A percentile compares a stretch with the other conserved stretches of the same genome.
phyloP scores from a whole-genome alignment of 768 basidiomycete genomes.

The Phylloporus scabripes region DNA sequence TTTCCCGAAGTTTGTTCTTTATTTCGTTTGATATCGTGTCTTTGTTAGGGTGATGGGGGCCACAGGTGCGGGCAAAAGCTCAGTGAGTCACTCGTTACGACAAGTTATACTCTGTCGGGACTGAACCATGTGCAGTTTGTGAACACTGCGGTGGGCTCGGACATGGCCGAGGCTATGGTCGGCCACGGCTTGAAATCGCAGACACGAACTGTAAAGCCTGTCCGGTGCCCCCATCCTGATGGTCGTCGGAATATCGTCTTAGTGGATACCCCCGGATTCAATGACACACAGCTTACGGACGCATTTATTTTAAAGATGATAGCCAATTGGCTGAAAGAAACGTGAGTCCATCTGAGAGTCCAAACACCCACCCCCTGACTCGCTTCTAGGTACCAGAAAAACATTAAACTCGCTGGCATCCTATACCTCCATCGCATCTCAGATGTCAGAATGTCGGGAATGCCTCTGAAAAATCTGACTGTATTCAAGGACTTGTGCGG shows the following conservation, averaged over 20 bases:
- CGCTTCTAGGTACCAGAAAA: slow-evolving; percentile 4
- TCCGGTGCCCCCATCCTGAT: slow-evolving; percentile 14
- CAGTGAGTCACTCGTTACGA: slow-evolving; percentile 5
- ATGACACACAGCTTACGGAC: slow-evolving; percentile 12
- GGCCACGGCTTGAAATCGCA: slow-evolving; percentile 3
- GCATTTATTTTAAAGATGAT: slow-evolving; percentile 7
- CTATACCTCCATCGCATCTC: slow-evolving; percentile 14
- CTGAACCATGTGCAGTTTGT: slow-evolving; percentile 10
- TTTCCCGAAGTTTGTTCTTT: neutral
- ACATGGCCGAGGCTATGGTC: neutral
- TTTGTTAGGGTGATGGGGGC: slow-evolving; percentile 14
- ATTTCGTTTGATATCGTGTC: neutral
- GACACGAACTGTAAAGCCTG: slow-evolving; percentile 3
- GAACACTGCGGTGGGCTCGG: slow-evolving; percentile 5
- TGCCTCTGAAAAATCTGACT: slow-evolving; percentile 5
- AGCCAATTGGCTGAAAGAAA: slow-evolving; percentile 14
- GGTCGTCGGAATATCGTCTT: slow-evolving; percentile 11
- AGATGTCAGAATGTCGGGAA: slow-evolving; percentile 9
- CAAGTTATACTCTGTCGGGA: neutral
- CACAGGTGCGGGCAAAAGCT: slow-evolving; percentile 17
- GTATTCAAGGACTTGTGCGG: slow-evolving; percentile 13
- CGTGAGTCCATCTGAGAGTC: slow-evolving; percentile 2
- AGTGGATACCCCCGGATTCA: slow-evolving; percentile 17
- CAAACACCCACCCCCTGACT: neutral
- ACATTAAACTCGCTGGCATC: slow-evolving; percentile 10